Conservation (phyloP, 176 grass and related monocot species). For the Tillandsia leiboldiana region DNA sequence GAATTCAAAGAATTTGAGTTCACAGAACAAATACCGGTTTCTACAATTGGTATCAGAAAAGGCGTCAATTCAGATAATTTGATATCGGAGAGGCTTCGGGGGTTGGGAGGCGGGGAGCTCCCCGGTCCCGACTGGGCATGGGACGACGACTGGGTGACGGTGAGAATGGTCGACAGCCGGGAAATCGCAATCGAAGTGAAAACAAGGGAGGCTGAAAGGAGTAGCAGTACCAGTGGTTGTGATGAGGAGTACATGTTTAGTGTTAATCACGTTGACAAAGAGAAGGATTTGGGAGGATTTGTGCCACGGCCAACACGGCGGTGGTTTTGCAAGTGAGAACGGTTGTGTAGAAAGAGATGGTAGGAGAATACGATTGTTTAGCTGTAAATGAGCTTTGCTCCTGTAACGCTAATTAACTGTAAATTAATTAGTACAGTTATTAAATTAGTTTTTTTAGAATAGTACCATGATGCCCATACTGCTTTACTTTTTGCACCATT, state of each 20-base stretch:
- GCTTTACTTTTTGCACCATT: too few species aligned
- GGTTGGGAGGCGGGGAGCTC: not conserved
- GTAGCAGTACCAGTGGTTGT: not conserved
- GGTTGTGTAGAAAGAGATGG: not conserved
- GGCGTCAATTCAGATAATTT: too few species aligned
- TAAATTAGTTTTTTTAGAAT: too few species aligned
- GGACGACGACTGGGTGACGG: conserved; percentile 10
- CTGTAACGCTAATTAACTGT: not conserved
- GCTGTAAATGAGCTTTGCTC: not conserved
- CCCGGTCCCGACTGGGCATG: not conserved
- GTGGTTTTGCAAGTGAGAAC: not conserved
- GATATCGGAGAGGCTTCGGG: not conserved
- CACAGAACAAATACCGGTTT: not conserved
- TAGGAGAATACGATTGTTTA: not conserved
- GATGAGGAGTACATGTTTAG: not conserved
- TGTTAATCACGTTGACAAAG: not conserved
- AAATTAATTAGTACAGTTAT: too few species aligned
- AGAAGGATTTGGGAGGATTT: conserved; percentile 7
- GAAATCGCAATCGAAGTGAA: not conserved
- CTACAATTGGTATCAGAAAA: not conserved
- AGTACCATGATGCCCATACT: too few species aligned
- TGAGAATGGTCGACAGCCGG: not conserved
- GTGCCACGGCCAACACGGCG: not conserved
- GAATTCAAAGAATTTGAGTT: not conserved
- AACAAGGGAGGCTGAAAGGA: too few species aligned